Evolutionary conservation across 495 filamentous ascomycete genomes (phyloP).

Genomic region (Penicillium mononematosum): DNA sequence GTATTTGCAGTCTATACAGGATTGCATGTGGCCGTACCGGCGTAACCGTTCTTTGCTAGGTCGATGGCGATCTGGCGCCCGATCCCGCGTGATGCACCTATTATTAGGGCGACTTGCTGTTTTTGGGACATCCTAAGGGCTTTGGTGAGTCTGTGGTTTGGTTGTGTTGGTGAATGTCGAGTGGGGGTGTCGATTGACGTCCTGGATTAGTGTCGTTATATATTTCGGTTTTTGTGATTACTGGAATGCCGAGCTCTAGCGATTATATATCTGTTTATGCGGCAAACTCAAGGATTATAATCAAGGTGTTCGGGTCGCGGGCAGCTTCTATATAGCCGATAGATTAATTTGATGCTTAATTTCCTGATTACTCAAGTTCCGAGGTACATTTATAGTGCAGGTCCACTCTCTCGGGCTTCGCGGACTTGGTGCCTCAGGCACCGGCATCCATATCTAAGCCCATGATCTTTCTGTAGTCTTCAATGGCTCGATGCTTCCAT

Average conservation of each 20-base stretch:
- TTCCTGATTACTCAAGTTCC: slow-evolving; percentile 18
- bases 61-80: slow-evolving; percentile 77
- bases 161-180: neutral
- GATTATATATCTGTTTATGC: slow-evolving; percentile 3
- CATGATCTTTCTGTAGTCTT: neutral
- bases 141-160: neutral
- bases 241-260: neutral
- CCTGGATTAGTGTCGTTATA: slow-evolving; percentile 1
- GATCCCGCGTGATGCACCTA: slow-evolving; percentile 76
- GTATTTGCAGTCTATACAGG: neutral
- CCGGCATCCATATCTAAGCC: too few relatives aligned
- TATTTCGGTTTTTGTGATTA: neutral
- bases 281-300: neutral
- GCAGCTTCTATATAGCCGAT: too few relatives aligned
- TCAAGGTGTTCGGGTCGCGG: neutral
- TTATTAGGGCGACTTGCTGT: slow-evolving; percentile 61
- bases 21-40: slow-evolving; percentile 46
- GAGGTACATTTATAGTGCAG: neutral
- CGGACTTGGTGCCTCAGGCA: neutral
- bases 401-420: neutral
- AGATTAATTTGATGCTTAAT: neutral
- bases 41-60: slow-evolving; percentile 67
- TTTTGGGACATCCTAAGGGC: slow-evolving; percentile 6
- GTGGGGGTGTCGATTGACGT: slow-evolving; percentile 1
- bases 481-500: neutral